Percentiles rank a stretch among this genome's conserved stretches.
Evolutionary conservation across 225 moss, liverwort and hornwort species (phyloP).

Genomic region (Pleurozium schreberi): DNA sequence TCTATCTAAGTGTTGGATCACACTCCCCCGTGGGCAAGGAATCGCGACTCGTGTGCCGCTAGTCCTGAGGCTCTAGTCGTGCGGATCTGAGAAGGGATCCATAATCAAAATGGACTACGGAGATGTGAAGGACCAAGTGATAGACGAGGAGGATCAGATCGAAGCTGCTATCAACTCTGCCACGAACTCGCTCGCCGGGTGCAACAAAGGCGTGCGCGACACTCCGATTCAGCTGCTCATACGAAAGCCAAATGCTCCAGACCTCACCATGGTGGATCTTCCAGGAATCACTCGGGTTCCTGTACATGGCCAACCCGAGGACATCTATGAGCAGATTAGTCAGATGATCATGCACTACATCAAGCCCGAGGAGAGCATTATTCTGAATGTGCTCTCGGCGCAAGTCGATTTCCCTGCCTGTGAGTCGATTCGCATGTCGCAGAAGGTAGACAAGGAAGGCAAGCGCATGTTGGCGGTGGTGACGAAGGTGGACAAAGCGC

Average conservation of each 20-base stretch:
- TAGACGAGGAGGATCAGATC: not conserved
- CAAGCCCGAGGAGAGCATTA: not conserved
- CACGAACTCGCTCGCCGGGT: not conserved
- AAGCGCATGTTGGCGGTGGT: constrained; percentile 8
- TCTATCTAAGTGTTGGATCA: no score
- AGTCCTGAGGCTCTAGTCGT: not conserved
- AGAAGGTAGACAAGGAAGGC: constrained; percentile 4
- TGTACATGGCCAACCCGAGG: not conserved
- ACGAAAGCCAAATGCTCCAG: not conserved
- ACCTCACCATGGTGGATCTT: constrained; percentile 1
- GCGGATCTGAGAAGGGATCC: not conserved
- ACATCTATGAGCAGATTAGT: not conserved
- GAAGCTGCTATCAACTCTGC: not conserved
- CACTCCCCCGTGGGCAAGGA: not conserved
- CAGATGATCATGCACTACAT: not conserved
- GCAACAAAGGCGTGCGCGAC: not conserved
- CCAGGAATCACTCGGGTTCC: constrained; percentile 12
- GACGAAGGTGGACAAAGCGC: constrained; percentile 21
- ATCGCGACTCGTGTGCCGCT: constrained; percentile 9
- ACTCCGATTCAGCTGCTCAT: not conserved
- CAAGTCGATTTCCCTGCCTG: constrained; percentile 5
- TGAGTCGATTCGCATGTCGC: constrained; percentile 19
- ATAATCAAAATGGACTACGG: not conserved
- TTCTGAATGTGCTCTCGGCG: not conserved
- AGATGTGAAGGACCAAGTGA: not conserved